These are phyloP conservation scores for Selaginella moellendorffii DNA, from an alignment of 75 land plant species.

Conservation along the genomic window DNA sequence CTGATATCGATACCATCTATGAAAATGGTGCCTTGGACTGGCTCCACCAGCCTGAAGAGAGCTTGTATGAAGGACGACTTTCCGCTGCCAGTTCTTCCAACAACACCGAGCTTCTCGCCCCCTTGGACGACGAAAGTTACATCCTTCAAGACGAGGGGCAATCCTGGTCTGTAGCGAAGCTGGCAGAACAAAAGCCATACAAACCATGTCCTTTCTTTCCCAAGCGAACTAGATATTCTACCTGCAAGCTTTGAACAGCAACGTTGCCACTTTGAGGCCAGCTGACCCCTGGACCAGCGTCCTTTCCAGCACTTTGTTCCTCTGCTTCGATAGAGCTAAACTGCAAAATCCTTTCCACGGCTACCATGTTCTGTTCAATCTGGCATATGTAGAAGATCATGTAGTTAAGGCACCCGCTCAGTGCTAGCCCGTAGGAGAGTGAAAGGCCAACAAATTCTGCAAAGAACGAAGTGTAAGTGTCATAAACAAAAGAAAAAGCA, in stretches of 20 bases:
- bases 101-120: conserved; percentile 82
- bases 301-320: not conserved
- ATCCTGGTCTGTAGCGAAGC: conserved; percentile 62
- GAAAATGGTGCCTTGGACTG: conserved; percentile 12
- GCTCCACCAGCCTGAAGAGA: conserved; percentile 15
- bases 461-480: not conserved
- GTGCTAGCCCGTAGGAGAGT: conserved; percentile 1
- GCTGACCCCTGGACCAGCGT: not conserved
- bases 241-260: not conserved
- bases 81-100: conserved; percentile 91
- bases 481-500: not conserved
- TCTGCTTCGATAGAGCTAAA: not conserved
- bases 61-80: conserved; percentile 71
- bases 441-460: conserved; percentile 8
- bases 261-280: not conserved
- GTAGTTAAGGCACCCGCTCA: conserved; percentile 5
- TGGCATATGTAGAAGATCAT: conserved; percentile 2
- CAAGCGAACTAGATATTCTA: no score
- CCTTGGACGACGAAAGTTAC: conserved; percentile 43
- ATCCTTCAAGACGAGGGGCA: conserved; percentile 65
- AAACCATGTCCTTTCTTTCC: no score
- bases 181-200: conserved; percentile 12
- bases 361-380: conserved; percentile 8
- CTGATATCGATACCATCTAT: conserved; percentile 12
- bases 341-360: conserved; percentile 7